phyloP scores from a whole-genome alignment of 139 green algal genomes.

The Cymbomonas tetramitiformis region DNA sequence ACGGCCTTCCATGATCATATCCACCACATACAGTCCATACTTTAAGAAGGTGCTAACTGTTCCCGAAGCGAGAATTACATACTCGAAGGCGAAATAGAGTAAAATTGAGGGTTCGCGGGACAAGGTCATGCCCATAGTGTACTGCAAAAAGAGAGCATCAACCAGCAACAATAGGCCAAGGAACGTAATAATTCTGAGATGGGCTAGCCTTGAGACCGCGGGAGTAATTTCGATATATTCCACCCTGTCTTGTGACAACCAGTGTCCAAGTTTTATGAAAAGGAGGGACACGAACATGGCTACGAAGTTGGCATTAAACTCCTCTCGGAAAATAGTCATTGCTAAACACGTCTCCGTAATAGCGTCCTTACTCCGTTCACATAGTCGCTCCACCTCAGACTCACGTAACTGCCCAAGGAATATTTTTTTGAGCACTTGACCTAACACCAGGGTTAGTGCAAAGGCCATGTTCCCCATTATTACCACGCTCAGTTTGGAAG shows the following conservation, averaged over 20 bases:
- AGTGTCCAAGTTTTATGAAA: conserved; percentile 92
- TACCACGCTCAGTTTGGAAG: conserved; percentile 76
- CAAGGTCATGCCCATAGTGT: conserved; percentile 52
- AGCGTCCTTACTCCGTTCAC: conserved; percentile 61
- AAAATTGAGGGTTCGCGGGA: conserved; percentile 57
- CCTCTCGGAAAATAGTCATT: conserved; percentile 91
- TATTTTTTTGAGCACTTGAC: conserved; percentile 30
- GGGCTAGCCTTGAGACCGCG: conserved; percentile 47
- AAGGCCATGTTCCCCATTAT: conserved; percentile 83
- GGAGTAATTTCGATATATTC: conserved; percentile 70
- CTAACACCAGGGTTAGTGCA: conserved; percentile 45
- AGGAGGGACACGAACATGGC: conserved; percentile 79
- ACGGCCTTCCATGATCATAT: conserved; percentile 62
- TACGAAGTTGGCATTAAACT: conserved; percentile 68
- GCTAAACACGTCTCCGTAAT: conserved; percentile 93
- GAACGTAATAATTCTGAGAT: conserved; percentile 63
- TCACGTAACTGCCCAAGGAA: conserved; percentile 85
- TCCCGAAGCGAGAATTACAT: conserved; percentile 68
- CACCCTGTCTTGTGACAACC: conserved; percentile 60
- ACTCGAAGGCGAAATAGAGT: conserved; percentile 96
- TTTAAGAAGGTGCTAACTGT: conserved; percentile 58
- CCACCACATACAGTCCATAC: conserved; percentile 60
- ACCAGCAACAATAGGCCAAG: conserved; percentile 59
- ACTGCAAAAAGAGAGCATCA: conserved; percentile 66
- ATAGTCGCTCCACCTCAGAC: conserved; percentile 79